Evolutionary conservation across 2,329 filamentous ascomycete species (phyloP), one percentile per base, ranked within the genome.

Genomic region (Helotiales sp.): DNA sequence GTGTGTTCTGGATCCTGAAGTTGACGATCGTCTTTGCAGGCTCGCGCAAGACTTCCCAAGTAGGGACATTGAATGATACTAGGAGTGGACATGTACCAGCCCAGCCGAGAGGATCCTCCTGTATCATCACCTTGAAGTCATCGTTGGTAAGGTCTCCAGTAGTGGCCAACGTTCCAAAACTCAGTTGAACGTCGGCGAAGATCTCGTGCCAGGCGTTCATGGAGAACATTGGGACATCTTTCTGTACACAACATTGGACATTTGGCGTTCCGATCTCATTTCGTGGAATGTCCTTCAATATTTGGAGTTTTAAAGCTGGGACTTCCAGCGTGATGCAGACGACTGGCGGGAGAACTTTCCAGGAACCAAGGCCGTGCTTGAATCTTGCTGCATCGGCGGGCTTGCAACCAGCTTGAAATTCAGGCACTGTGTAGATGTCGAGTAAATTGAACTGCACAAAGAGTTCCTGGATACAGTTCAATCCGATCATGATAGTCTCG

Each of bases 321-420:
- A 70, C 55, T 6, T 26, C 62, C 28, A 69, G 34, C 26, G 62
- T 65, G 8, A 66, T 26, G 45, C 69, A 69, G 0, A 69, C 26
- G 1, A 67, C 37, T 2, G 24, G 3, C 1, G 69, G 67, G 6
- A 66, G 32, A n/a, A 61, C 11, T 13, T 64, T 32, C 45, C 63
- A 66, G 6, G 20, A 37, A 5, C 47, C 20, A 5, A 64, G 3
- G 0, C 34, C 49, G 6, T 24, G 10, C 47, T 28, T 50, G 47
- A 50, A 50, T 13, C 24, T 26, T 4, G 47, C 47, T 24, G 47
- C 47, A 26, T 50, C 47, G 10, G 22, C 2, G 6, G 47, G 47
- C 10, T 40, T 28, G n/a, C 30, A 52, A 3, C 6, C 6, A 11
- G 24, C 22, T 22, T 45, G 4, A 15, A 54, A 15, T 24, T 6